A percentile compares a stretch with the other conserved stretches of the same genome.
Evolutionary conservation across 2,329 filamentous ascomycete genomes (phyloP).

Genomic region (Bipolaris bicolor): DNA sequence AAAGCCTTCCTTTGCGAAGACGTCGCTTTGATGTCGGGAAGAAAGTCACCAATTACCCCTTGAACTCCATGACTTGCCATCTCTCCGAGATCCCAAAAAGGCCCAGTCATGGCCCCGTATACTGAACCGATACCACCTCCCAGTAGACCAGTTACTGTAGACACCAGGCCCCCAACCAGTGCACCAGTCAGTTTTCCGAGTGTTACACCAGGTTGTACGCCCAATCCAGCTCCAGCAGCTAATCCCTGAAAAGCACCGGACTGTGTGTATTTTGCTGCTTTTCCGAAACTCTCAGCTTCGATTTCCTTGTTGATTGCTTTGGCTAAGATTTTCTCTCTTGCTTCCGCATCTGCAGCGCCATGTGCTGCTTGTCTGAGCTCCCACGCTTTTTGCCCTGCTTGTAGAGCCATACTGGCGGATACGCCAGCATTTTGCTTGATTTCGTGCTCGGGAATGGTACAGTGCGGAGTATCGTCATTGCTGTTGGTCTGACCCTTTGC

Average conservation of each 20-base stretch:
- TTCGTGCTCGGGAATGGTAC: slow-evolving; percentile 43
- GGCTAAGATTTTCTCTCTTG: slow-evolving; percentile 48
- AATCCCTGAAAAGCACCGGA: slow-evolving; percentile 50
- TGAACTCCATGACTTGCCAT: slow-evolving; percentile 46
- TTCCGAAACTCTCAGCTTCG: slow-evolving; percentile 51
- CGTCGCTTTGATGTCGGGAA: slow-evolving; percentile 45
- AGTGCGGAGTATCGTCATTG: slow-evolving; percentile 15
- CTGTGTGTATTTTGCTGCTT: slow-evolving; percentile 50
- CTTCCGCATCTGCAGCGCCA: slow-evolving; percentile 48
- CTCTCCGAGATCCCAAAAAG: slow-evolving; percentile 45
- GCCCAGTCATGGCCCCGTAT: slow-evolving; percentile 46
- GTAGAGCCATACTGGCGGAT: slow-evolving; percentile 47
- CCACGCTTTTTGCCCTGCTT: slow-evolving; percentile 48
- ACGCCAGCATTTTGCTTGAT: slow-evolving; percentile 49
- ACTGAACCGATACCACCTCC: slow-evolving; percentile 46
- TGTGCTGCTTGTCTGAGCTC: slow-evolving; percentile 50
- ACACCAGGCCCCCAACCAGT: slow-evolving; percentile 42
- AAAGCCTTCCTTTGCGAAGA: slow-evolving; percentile 44
- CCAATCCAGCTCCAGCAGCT: slow-evolving; percentile 48
- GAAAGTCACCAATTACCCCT: slow-evolving; percentile 40
- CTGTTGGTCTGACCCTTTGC: slow-evolving; percentile 20
- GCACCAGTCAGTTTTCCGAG: slow-evolving; percentile 46
- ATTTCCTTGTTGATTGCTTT: slow-evolving; percentile 51
- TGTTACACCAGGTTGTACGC: slow-evolving; percentile 44
- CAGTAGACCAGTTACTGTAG: slow-evolving; percentile 44